Percentiles rank a stretch among this genome's conserved stretches.
Evolutionary conservation across 805 yeast species (phyloP).

Genomic region (Alloascoidea hylecoeti): DNA sequence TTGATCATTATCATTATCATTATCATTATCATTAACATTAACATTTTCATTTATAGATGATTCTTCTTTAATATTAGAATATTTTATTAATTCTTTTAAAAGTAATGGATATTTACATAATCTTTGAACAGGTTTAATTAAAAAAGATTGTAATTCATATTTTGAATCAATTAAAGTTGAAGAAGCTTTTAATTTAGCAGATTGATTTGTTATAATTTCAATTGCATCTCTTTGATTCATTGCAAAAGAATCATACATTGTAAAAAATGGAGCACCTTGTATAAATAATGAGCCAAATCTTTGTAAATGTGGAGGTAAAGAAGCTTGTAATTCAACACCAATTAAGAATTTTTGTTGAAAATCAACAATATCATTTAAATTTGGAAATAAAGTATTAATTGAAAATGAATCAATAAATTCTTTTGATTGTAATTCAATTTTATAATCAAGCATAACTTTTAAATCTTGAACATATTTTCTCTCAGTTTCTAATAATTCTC

Average conservation of each 20-base stretch:
- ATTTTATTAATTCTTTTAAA: conserved; percentile 22
- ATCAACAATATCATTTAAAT: conserved; percentile 69
- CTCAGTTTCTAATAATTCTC: conserved; percentile 81
- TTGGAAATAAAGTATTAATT: conserved; percentile 73
- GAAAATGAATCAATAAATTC: conserved; percentile 69
- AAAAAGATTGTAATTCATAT: conserved; percentile 77
- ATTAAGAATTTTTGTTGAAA: conserved; percentile 83
- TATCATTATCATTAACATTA: no score
- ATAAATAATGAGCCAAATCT: conserved; percentile 81
- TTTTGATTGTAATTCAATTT: conserved; percentile 49
- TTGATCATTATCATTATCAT: no score
- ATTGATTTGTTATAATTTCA: conserved; percentile 57
- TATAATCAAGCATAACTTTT: conserved; percentile 57
- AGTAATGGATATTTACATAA: conserved; percentile 90
- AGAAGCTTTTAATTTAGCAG: conserved; percentile 36
- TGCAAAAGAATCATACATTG: conserved; percentile 79
- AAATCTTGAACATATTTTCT: conserved; percentile 86
- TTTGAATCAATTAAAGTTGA: conserved; percentile 63
- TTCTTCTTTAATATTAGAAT: not conserved
- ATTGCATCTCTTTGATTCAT: conserved; percentile 80
- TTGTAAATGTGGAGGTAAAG: conserved; percentile 60
- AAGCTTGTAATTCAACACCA: conserved; percentile 79
- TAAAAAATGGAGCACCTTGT: conserved; percentile 21
- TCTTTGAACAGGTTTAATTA: conserved; percentile 91
- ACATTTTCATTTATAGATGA: no score